These are phyloP conservation scores for Casuarina cunninghamiana DNA, from an alignment of 306 rosid genomes.

Conservation along the genomic window DNA sequence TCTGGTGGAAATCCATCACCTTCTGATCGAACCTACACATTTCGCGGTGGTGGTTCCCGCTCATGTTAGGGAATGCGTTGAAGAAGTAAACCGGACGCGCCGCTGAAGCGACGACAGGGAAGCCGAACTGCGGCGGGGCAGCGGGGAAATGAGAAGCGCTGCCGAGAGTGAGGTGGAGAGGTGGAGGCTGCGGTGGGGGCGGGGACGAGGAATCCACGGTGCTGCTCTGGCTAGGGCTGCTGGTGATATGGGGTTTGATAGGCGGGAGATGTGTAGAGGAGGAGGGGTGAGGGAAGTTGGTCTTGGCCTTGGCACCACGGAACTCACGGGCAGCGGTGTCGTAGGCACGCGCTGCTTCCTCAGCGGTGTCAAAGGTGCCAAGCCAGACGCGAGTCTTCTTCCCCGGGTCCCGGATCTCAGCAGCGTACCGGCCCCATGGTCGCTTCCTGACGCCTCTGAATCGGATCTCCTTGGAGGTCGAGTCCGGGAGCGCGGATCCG, in stretches of 20 bases:
- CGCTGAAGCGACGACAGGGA: constrained; percentile 25
- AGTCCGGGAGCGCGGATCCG: constrained; percentile 5
- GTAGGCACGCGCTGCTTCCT: constrained; percentile 87
- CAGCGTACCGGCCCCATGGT: constrained; percentile 95
- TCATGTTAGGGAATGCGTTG: constrained; percentile 45
- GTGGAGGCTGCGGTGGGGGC: constrained; percentile 43
- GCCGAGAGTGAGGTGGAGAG: constrained; percentile 36
- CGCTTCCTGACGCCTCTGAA: constrained; percentile 80
- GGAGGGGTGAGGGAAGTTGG: constrained; percentile 57
- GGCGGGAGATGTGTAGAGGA: background rate
- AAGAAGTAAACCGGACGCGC: constrained; percentile 51
- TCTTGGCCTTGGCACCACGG: constrained; percentile 74
- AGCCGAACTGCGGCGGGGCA: constrained; percentile 20
- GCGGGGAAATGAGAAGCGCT: constrained; percentile 9
- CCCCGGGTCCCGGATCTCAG: constrained; percentile 90
- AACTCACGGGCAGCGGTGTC: constrained; percentile 78
- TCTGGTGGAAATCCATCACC: constrained; percentile 15
- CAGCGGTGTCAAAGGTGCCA: constrained; percentile 80
- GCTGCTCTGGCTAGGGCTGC: constrained; percentile 71
- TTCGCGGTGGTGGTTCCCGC: constrained; percentile 35
- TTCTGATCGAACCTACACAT: constrained; percentile 36
- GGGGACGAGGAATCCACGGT: constrained; percentile 49
- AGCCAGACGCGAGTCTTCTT: constrained; percentile 90
- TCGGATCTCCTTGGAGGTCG: constrained; percentile 55
- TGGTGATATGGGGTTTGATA: background rate